Evolutionary conservation across 192 early-diverging fungal species (phyloP).

Genomic region (Coemansia sp.): DNA sequence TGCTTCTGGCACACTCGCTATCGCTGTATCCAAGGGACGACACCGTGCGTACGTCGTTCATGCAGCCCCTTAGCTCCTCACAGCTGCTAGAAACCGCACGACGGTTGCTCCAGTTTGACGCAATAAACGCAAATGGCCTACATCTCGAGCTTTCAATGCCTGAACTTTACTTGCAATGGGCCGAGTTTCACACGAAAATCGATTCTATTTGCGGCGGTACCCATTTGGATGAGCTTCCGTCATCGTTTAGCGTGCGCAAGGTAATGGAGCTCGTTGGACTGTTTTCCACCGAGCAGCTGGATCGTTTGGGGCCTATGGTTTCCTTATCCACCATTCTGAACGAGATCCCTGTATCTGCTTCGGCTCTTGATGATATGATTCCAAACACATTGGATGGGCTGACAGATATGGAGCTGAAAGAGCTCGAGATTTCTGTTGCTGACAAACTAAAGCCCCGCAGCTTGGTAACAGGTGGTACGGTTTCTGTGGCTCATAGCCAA

Average conservation of each 20-base stretch:
- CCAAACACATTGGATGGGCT: background rate
- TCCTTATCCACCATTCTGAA: slow-evolving; percentile 1
- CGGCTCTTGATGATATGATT: background rate
- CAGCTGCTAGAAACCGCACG: slow-evolving; percentile 1
- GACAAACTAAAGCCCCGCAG: background rate
- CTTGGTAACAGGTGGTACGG: background rate
- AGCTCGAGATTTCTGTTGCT: background rate
- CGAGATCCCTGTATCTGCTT: slow-evolving; percentile 5
- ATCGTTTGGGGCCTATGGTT: slow-evolving; percentile 8
- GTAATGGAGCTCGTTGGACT: slow-evolving; percentile 7
- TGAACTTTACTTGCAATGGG: slow-evolving; percentile 10
- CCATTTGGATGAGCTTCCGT: slow-evolving; percentile 15
- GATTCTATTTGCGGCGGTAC: background rate
- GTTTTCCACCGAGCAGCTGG: background rate
- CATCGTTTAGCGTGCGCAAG: slow-evolving; percentile 8
- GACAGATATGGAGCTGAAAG: background rate
- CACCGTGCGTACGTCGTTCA: slow-evolving; percentile 8
- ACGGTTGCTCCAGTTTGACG: background rate
- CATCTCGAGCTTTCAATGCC: slow-evolving; percentile 8
- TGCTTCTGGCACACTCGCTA: slow-evolving; percentile 19
- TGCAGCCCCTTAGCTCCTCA: slow-evolving; percentile 3
- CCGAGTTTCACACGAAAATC: slow-evolving; percentile 4
- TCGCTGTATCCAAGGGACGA: slow-evolving; percentile 9
- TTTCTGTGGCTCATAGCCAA: background rate
- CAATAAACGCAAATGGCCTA: background rate